These are phyloP conservation scores for Gypsophila paniculata DNA, from an alignment of 179 eudicot species.

Conservation along the genomic window DNA sequence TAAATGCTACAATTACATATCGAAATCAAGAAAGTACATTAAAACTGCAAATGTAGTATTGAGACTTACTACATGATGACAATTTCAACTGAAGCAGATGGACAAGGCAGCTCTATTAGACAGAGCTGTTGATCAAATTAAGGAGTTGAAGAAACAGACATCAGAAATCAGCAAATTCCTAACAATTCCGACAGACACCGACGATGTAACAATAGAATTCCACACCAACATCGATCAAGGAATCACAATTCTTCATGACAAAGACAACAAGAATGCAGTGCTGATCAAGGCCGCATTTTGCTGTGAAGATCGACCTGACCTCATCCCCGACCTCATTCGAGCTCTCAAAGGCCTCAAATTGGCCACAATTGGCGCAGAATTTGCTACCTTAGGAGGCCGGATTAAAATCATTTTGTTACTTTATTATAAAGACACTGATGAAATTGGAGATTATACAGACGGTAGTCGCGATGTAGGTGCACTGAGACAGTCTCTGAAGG, in stretches of 20 bases:
- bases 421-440: constrained; percentile 22
- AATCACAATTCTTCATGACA: not conserved
- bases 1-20: no score
- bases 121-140: constrained; percentile 62
- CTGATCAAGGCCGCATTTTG: constrained; percentile 60
- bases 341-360: constrained; percentile 52
- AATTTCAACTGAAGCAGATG: constrained; percentile 45
- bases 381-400: constrained; percentile 72
- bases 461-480: constrained; percentile 25
- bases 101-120: constrained; percentile 83
- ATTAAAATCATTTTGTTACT: constrained; percentile 50
- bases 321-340: constrained; percentile 53
- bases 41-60: no score
- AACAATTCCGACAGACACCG: constrained; percentile 57
- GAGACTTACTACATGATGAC: no score
- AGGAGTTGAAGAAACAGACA: constrained; percentile 49
- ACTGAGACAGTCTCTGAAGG: constrained; percentile 48
- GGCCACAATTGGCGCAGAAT: constrained; percentile 47
- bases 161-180: constrained; percentile 46
- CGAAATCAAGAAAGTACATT: no score
- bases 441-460: constrained; percentile 3
- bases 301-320: constrained; percentile 78
- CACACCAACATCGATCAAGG: constrained; percentile 11
- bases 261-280: constrained; percentile 11
- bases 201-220: constrained; percentile 53